These are phyloP conservation scores for Mycena albidolilacea DNA, from an alignment of 768 basidiomycete species.

Conservation along the genomic window DNA sequence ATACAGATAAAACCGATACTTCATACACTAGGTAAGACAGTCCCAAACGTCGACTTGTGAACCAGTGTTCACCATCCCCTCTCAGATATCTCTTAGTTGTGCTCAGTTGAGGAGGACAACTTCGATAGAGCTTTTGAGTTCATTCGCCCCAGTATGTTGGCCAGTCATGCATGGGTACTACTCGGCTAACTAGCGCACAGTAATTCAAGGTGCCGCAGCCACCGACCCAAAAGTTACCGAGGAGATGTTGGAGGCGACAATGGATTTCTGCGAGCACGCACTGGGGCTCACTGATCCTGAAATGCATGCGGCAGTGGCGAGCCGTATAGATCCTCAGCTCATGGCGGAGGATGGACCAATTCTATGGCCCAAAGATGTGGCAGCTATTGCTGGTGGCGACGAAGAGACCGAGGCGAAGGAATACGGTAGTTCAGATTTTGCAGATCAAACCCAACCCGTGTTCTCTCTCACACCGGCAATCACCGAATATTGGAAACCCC, in stretches of 20 bases:
- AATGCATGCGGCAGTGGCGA: neutral
- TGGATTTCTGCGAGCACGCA: conserved; percentile 17
- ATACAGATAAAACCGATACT: conserved; percentile 48
- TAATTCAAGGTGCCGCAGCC: conserved; percentile 15
- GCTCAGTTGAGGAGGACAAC: conserved; percentile 62
- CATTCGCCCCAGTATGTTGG: conserved; percentile 49
- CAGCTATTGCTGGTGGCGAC: too few species aligned
- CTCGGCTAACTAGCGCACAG: neutral
- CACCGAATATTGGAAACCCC: too few species aligned
- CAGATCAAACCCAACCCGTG: too few species aligned
- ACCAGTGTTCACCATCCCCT: too few species aligned
- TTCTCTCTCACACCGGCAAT: too few species aligned
- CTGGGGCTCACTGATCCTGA: neutral
- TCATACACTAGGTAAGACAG: conserved; percentile 49
- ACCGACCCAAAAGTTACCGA: neutral
- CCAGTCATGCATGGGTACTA: too few species aligned
- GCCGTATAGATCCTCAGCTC: neutral
- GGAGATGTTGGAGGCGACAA: neutral
- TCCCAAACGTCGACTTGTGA: too few species aligned
- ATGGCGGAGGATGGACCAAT: too few species aligned
- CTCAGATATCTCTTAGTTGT: conserved; percentile 66
- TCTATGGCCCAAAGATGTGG: too few species aligned
- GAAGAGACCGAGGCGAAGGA: too few species aligned
- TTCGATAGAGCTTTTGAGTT: conserved; percentile 65
- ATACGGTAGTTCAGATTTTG: too few species aligned